Percentiles rank a stretch among this genome's conserved stretches.
phyloP scores from a whole-genome alignment of 2,329 filamentous ascomycete genomes.

The Phyllosticta citrichinensis region DNA sequence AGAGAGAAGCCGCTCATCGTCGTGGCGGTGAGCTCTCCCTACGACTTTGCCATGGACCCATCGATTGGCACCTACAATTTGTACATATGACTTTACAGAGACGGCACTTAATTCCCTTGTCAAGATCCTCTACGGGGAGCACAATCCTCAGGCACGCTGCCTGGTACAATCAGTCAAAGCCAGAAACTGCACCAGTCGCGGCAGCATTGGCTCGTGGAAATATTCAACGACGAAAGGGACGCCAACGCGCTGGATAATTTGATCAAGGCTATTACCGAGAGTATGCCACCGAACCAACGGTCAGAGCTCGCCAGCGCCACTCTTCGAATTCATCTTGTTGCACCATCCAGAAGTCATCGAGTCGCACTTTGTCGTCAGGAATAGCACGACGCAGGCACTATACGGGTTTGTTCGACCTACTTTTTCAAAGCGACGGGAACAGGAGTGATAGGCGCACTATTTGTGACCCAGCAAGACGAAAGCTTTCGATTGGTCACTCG shows the following conservation, averaged over 20 bases:
- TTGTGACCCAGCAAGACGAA: conserved; percentile 78
- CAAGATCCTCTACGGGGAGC: conserved; percentile 71
- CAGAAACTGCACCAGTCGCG: conserved; percentile 81
- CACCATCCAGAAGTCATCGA: conserved; percentile 63
- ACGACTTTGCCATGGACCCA: conserved; percentile 91
- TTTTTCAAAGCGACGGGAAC: conserved; percentile 59
- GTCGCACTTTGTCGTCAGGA: conserved; percentile 82
- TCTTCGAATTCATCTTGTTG: conserved; percentile 68
- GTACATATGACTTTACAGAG: conserved; percentile 94
- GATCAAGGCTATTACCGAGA: conserved; percentile 57
- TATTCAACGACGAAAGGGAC: conserved; percentile 73
- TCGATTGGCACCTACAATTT: conserved; percentile 85
- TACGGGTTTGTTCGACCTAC: conserved; percentile 88
- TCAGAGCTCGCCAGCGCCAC: conserved; percentile 60
- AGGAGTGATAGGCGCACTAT: conserved; percentile 73
- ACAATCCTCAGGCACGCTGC: conserved; percentile 45
- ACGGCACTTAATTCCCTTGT: conserved; percentile 79
- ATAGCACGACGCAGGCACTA: conserved; percentile 80
- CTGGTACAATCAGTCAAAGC: conserved; percentile 72
- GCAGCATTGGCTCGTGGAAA: conserved; percentile 90
- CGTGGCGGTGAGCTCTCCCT: conserved; percentile 87
- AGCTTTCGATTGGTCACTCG: conserved; percentile 81
- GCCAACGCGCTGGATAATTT: conserved; percentile 63
- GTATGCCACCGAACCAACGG: conserved; percentile 54
- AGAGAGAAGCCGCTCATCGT: conserved; percentile 77